These are phyloP conservation scores for Coffea canephora DNA, from an alignment of 257 asterid genomes.

Conservation along the genomic window DNA sequence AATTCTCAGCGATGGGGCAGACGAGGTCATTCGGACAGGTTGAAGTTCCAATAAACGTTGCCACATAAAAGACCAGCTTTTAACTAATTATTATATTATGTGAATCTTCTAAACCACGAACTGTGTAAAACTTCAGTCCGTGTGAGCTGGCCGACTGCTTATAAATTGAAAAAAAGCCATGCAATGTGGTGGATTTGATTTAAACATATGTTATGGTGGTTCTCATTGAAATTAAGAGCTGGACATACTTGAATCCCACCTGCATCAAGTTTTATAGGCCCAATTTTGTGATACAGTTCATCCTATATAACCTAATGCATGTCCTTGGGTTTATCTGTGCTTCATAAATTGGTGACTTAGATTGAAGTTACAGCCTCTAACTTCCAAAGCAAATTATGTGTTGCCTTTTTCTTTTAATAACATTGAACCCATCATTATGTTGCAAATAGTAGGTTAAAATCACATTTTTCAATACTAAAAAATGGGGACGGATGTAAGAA, in stretches of 20 bases:
- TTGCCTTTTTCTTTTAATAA: neutral
- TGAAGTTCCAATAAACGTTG: neutral
- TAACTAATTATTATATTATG: neutral
- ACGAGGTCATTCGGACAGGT: slow-evolving; percentile 13
- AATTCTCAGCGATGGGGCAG: slow-evolving; percentile 41
- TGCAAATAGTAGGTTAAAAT: neutral
- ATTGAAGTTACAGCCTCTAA: neutral
- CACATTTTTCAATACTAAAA: neutral
- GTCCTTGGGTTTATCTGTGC: neutral
- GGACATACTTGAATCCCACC: neutral
- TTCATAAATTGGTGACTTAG: neutral
- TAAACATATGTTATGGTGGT: too few relatives aligned
- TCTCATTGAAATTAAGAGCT: neutral
- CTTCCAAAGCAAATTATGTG: neutral
- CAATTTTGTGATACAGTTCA: neutral
- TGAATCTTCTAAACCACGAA: slow-evolving; percentile 2
- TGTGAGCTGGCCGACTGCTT: neutral
- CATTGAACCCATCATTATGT: neutral
- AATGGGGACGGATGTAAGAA: neutral
- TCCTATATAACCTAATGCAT: neutral
- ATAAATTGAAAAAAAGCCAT: neutral
- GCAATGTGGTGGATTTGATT: neutral
- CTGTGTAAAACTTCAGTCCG: too few relatives aligned
- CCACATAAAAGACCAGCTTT: neutral
- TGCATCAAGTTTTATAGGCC: neutral